Evolutionary conservation across 306 rosid species (phyloP), one percentile per base, ranked within the genome.

Genomic region (Prunus mira): DNA sequence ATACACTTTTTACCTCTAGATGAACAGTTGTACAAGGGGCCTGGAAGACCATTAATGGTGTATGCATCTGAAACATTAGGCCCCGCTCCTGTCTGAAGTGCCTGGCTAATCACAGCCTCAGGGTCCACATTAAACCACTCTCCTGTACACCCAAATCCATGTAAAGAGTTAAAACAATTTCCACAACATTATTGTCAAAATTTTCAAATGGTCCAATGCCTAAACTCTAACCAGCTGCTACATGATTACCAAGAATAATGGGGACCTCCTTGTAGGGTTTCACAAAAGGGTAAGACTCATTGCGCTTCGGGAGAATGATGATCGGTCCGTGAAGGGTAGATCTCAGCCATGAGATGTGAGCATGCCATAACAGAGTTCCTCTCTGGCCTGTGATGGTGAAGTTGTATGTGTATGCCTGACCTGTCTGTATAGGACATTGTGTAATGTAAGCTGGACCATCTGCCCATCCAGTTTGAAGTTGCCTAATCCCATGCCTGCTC

Each of bases 371-470:
- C 7, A 93, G 78, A 49, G 97, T 93, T 27, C 98, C 98, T 79
- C 90, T 89, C 70, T 93, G 97, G 2, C 91, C 97, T 3, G 71
- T 76, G 19, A 93, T 76, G 28, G 91, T 91, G 86, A 93, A 91
- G 75, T 93, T 93, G 82, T 93, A 90, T 12, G 81, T 84, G 83
- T 77, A 91, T 8, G 89, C 12, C 47, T 88, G 92, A 1, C 91
- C 90, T 5, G 80, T 83, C 30, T 89, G 97, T 70, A 91, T 91
- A 1, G 97, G 97, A 62, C 98, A 93, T 38, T 93, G 97, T n/a
- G 98, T 93, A 1, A 93, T 69, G 69, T 93, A 93, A 1, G 93
- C 87, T 8, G 98, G 98, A 64, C 98, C 98, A 74, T 93, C 97
- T 3, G 87, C 84, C 97, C 98, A 93, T 0, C 85, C 93, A 77